These are phyloP conservation scores for Candida silvicultrix DNA, from an alignment of 805 yeast genomes.

Conservation along the genomic window DNA sequence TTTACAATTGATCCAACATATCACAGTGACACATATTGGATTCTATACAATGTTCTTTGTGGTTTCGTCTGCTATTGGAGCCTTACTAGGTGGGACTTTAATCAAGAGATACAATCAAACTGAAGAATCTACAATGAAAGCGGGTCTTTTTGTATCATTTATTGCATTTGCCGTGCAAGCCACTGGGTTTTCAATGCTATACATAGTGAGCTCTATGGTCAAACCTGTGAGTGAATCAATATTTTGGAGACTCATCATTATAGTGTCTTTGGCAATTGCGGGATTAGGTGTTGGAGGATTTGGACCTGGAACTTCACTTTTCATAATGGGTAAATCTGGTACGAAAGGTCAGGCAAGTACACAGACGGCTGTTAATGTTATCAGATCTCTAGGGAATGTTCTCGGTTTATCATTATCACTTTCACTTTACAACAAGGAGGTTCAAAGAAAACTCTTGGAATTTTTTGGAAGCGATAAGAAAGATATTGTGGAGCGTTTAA, in stretches of 20 bases:
- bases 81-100: conserved; percentile 30
- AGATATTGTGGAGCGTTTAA: conserved; percentile 5
- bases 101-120: conserved; percentile 20
- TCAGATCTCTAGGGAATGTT: conserved; percentile 37
- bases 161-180: conserved; percentile 11
- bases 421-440: conserved; percentile 25
- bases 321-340: conserved; percentile 37
- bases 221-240: conserved; percentile 7
- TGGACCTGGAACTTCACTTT: conserved; percentile 30
- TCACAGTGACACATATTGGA: conserved; percentile 33
- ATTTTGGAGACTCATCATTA: conserved; percentile 16
- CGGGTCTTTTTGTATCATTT: conserved; percentile 12
- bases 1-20: conserved; percentile 36
- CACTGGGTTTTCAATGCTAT: conserved; percentile 13
- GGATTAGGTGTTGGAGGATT: conserved; percentile 38
- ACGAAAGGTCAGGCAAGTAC: conserved; percentile 35
- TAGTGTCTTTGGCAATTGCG: conserved; percentile 23
- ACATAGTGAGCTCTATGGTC: conserved; percentile 3
- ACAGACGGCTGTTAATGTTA: conserved; percentile 37
- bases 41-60: conserved; percentile 35
- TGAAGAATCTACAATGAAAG: conserved; percentile 17
- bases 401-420: conserved; percentile 35
- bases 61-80: conserved; percentile 32
- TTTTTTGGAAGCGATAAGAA: conserved; percentile 10
- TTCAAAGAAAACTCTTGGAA: conserved; percentile 23